Evolutionary conservation across 2,329 filamentous ascomycete species (phyloP), one percentile per base, ranked within the genome.

Genomic region (Fusarium virguliforme): DNA sequence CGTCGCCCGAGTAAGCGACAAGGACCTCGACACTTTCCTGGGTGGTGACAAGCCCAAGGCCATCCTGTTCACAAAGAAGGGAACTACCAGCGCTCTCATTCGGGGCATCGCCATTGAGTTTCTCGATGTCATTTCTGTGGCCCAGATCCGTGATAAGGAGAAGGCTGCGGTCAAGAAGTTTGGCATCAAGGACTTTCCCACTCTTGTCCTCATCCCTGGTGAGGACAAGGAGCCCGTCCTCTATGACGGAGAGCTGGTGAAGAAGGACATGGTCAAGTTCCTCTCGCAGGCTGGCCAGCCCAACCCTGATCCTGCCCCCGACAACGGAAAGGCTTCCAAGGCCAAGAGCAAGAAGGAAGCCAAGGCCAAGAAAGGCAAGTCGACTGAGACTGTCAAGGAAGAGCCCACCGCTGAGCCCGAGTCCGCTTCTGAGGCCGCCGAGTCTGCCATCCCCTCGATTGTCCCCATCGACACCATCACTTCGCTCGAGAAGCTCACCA

Each of bases 41-140:
- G 87, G 88, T 48, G 91, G 90, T 65, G 88, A 92, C 22, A 88
- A 86, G 12, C 89, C 94, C 55, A 98, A 97, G 84, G 95, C 93
- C 0, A 90, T 99, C 35, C 85, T 99, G 4, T 98, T 99, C 82
- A 97, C 93, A 3, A 93, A 97, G 62, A 99, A 98, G 85, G 94
- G 94, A 24, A 91, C 92, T 6, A 95, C 93, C 1, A 95, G 93
- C 78, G 89, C 94, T 10, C 85, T 97, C 26, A 83, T 98, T 71
- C 93, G 92, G 80, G 91, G 94, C 67, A 81, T 98, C 60, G 95
- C 96, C 7, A 94, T 98, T 75, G 96, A 98, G 79, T 99, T 95
- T 81, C 86, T 96, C 28, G 94, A 91, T 37, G 89, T 89, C 62
- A 89, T 98, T 69, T 86, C 88, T 4, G 86, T 99, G 37, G 95